Conservation (phyloP, 1,139 yeast species). For the Saccharomyces uvarum region DNA sequence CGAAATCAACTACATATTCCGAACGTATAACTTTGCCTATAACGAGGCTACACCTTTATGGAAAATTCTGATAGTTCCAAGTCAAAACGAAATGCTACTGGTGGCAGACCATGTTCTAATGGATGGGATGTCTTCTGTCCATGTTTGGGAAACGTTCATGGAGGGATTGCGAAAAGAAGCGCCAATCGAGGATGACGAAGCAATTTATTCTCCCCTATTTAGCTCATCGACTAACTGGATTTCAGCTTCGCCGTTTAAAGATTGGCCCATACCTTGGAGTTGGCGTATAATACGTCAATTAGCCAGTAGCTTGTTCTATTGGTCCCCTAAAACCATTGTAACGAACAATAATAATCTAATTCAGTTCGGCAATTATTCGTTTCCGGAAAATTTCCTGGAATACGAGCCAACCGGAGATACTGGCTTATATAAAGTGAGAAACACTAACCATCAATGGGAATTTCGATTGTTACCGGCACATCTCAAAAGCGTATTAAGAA, state of each 20-base stretch:
- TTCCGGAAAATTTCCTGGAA: slow-evolving; percentile 14
- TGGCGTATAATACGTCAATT: slow-evolving; percentile 15
- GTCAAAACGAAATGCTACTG: slow-evolving; percentile 13
- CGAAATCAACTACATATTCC: slow-evolving; percentile 17
- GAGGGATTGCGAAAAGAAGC: slow-evolving; percentile 5
- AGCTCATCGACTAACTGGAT: neutral
- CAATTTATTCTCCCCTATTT: neutral
- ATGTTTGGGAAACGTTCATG: slow-evolving; percentile 19
- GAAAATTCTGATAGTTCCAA: slow-evolving; percentile 20
- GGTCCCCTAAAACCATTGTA: slow-evolving; percentile 11
- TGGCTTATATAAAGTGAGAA: slow-evolving; percentile 11
- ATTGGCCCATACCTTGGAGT: slow-evolving; percentile 14
- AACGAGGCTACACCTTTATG: slow-evolving; percentile 18
- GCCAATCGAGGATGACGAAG: neutral
- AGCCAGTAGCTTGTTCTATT: slow-evolving; percentile 9
- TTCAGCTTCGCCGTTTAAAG: slow-evolving; percentile 16
- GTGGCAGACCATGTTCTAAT: slow-evolving; percentile 23
- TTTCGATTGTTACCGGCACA: slow-evolving; percentile 12
- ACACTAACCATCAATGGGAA: slow-evolving; percentile 16
- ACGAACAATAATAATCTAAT: slow-evolving; percentile 9
- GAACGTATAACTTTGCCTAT: slow-evolving; percentile 16
- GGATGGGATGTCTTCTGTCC: slow-evolving; percentile 26
- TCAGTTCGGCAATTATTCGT: slow-evolving; percentile 15
- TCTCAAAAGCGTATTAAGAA: slow-evolving; percentile 9
- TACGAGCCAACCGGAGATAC: neutral